phyloP scores from a whole-genome alignment of 2,329 filamentous ascomycete genomes.

The Alternaria incomplexa region DNA sequence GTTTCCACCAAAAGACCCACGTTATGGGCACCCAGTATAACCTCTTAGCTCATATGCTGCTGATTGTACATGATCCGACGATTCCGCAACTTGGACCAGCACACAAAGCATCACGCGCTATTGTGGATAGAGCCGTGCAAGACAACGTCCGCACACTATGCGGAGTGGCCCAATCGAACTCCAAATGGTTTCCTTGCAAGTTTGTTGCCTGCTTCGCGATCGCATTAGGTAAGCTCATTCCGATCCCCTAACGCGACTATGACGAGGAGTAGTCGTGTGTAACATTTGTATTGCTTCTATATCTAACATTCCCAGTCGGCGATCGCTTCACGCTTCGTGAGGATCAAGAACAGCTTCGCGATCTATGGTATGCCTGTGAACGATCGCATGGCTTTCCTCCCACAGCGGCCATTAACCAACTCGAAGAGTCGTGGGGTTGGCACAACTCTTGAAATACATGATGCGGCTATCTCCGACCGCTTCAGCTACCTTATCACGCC shows the following conservation, averaged over 20 bases:
- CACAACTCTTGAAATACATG: slow-evolving; percentile 5
- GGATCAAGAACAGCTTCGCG: slow-evolving; percentile 40
- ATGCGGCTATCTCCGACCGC: not conserved
- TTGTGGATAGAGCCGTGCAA: slow-evolving; percentile 42
- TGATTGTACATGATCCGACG: slow-evolving; percentile 45
- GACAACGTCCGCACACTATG: slow-evolving; percentile 45
- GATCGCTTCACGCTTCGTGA: slow-evolving; percentile 41
- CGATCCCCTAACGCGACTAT: not conserved
- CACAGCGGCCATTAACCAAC: slow-evolving; percentile 37
- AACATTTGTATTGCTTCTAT: not conserved
- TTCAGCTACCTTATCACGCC: not conserved
- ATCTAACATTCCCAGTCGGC: slow-evolving; percentile 31
- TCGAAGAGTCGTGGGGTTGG: slow-evolving; percentile 48
- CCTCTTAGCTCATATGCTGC: slow-evolving; percentile 43
- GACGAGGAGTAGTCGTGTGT: not conserved
- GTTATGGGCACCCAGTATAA: slow-evolving; percentile 45
- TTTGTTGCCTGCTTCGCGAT: slow-evolving; percentile 48
- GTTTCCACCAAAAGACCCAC: slow-evolving; percentile 45
- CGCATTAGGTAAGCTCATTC: slow-evolving; percentile 32
- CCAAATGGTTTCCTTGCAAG: slow-evolving; percentile 42
- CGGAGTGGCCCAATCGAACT: slow-evolving; percentile 44
- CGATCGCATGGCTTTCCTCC: slow-evolving; percentile 43
- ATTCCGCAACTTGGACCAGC: slow-evolving; percentile 46
- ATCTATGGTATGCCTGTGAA: slow-evolving; percentile 42
- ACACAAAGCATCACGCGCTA: slow-evolving; percentile 38